These are phyloP conservation scores for Schoenoplectus triqueter DNA, from an alignment of 202 grass and related monocot genomes.

Conservation along the genomic window DNA sequence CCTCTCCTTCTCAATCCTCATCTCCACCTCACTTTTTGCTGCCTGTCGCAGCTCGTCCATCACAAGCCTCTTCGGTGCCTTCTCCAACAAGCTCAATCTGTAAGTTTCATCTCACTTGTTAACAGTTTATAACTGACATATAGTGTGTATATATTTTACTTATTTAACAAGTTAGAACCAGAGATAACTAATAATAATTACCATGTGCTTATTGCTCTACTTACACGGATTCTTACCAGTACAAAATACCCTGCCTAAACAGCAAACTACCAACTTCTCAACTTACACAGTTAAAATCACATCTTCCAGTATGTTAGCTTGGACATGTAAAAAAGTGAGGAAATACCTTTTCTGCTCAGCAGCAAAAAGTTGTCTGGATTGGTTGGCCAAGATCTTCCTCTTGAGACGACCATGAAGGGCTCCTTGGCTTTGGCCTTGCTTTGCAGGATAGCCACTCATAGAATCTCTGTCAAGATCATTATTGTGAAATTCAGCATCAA, in stretches of 20 bases:
- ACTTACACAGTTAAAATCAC: not conserved
- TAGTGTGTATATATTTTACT: not conserved
- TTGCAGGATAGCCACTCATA: constrained; percentile 88
- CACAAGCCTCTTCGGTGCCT: constrained; percentile 68
- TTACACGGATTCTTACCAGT: too few relatives aligned
- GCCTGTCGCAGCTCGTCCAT: constrained; percentile 85
- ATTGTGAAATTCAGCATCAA: constrained; percentile 6
- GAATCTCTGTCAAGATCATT: constrained; percentile 63
- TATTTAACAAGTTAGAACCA: not conserved
- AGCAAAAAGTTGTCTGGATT: constrained; percentile 77
- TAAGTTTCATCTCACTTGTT: too few relatives aligned
- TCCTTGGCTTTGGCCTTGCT: constrained; percentile 83
- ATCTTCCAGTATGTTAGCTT: not conserved
- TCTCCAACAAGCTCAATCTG: constrained; percentile 29
- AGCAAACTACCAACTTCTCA: not conserved
- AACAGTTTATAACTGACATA: constrained; percentile 4
- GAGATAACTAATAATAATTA: not conserved
- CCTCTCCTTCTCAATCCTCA: constrained; percentile 78
- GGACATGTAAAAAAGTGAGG: constrained; percentile 9
- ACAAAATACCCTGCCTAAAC: too few relatives aligned
- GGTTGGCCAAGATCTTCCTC: constrained; percentile 84
- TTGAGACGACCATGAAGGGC: constrained; percentile 93
- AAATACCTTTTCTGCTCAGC: constrained; percentile 57
- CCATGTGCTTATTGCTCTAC: not conserved
- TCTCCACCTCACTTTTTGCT: constrained; percentile 71